A percentile compares a stretch with the other conserved stretches of the same genome.
Evolutionary conservation across 2,329 filamentous ascomycete genomes (phyloP).

Genomic region (Trichoderma atroviride): DNA sequence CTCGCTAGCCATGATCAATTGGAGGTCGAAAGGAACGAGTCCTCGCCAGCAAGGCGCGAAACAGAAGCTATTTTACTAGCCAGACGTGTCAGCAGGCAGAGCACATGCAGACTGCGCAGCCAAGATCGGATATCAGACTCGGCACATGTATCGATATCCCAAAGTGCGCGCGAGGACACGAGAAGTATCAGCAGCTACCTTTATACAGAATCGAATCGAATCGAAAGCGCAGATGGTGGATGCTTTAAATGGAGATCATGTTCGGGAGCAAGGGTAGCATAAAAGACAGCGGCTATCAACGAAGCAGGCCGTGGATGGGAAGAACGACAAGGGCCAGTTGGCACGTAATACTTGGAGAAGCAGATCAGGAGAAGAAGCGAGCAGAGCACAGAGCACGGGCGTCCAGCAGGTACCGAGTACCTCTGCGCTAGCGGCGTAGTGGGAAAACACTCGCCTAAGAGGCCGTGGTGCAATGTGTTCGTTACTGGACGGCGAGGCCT

Average conservation of each 20-base stretch:
- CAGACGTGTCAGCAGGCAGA: constrained; percentile 12
- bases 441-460: constrained; percentile 18
- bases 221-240: constrained; percentile 7
- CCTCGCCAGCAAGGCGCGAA: constrained; percentile 19
- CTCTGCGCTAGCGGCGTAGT: constrained; percentile 19
- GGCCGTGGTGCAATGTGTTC: constrained; percentile 27
- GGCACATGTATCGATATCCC: not conserved
- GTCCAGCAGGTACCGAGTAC: constrained; percentile 7
- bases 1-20: constrained; percentile 44
- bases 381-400: constrained; percentile 22
- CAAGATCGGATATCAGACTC: not conserved
- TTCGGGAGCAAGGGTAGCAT: constrained; percentile 30
- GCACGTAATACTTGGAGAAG: constrained; percentile 18
- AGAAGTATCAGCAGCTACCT: constrained; percentile 17
- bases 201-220: constrained; percentile 30
- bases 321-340: constrained; percentile 25
- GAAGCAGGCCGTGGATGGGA: constrained; percentile 6
- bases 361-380: constrained; percentile 23
- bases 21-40: constrained; percentile 10
- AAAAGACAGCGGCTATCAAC: constrained; percentile 27
- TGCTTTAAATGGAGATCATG: constrained; percentile 27
- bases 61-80: constrained; percentile 4
- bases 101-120: constrained; percentile 2
- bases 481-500: constrained; percentile 3
- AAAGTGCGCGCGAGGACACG: not conserved